A percentile compares a stretch with the other conserved stretches of the same genome.
Evolutionary conservation across 129 eudicot genomes (phyloP).

Genomic region (Logfia minima): DNA sequence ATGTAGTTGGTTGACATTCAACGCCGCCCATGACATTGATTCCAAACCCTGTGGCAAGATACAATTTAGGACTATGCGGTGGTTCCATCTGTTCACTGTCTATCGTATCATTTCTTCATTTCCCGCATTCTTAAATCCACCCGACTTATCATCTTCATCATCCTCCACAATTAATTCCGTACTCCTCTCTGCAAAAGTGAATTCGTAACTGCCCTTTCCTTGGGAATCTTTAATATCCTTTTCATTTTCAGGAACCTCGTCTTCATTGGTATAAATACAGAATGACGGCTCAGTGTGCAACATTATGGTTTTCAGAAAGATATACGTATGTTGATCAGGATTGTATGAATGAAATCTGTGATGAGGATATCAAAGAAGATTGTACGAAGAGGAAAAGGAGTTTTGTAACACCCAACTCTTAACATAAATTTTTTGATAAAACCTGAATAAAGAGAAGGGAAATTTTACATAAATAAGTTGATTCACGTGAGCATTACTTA

Average conservation of each 20-base stretch:
- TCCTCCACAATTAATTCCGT: neutral
- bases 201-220: slow-evolving; percentile 25
- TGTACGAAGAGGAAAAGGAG: neutral
- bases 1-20: neutral
- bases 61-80: slow-evolving; percentile 31
- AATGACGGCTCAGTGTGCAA: slow-evolving; percentile 65
- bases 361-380: neutral
- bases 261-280: slow-evolving; percentile 44
- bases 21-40: slow-evolving; percentile 32
- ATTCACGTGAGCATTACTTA: slow-evolving; percentile 4
- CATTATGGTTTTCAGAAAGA: slow-evolving; percentile 10
- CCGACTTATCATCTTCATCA: neutral
- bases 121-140: slow-evolving; percentile 19
- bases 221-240: slow-evolving; percentile 8
- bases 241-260: slow-evolving; percentile 21
- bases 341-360: neutral
- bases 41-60: slow-evolving; percentile 35
- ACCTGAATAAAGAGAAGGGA: neutral
- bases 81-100: slow-evolving; percentile 16
- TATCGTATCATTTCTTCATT: slow-evolving; percentile 25
- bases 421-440: neutral
- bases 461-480: slow-evolving; percentile 8
- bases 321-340: neutral
- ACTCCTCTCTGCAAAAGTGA: slow-evolving; percentile 42
- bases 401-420: neutral